Percentiles rank a stretch among this genome's conserved stretches.
Evolutionary conservation across 192 early-diverging fungal species (phyloP).

Genomic region (Lobosporangium transversale): DNA sequence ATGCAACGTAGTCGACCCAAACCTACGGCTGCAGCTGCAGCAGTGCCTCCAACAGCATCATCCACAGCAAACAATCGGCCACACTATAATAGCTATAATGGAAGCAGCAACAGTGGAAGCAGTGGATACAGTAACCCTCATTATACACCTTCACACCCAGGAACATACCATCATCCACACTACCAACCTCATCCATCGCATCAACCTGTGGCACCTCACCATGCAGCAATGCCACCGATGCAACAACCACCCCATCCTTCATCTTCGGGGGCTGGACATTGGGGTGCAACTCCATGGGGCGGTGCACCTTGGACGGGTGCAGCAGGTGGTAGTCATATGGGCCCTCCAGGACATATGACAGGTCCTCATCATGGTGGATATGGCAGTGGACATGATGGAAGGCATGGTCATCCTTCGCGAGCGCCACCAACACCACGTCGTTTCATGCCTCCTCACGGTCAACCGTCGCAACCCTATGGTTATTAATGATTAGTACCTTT

Average conservation of each 20-base stretch:
- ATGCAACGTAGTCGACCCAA: conserved; percentile 32
- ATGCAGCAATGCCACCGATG: conserved; percentile 33
- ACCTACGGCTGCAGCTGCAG: conserved; percentile 19
- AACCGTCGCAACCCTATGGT: conserved; percentile 27
- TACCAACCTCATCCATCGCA: conserved; percentile 44
- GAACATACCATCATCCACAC: conserved; percentile 33
- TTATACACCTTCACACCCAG: conserved; percentile 23
- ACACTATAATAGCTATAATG: conserved; percentile 37
- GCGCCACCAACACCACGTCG: conserved; percentile 47
- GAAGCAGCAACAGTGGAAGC: conserved; percentile 18
- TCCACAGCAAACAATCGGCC: conserved; percentile 18
- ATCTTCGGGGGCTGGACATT: conserved; percentile 30
- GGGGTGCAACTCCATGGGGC: conserved; percentile 46
- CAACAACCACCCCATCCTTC: conserved; percentile 26
- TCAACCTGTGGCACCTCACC: conserved; percentile 15
- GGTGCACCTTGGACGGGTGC: conserved; percentile 49
- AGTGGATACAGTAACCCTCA: conserved; percentile 12
- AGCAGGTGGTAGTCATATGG: conserved; percentile 37
- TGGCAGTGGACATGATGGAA: conserved; percentile 20
- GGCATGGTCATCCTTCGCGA: conserved; percentile 37
- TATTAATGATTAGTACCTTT: no score
- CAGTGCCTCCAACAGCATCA: conserved; percentile 6
- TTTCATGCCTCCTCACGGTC: conserved; percentile 48
- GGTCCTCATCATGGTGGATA: conserved; percentile 36
- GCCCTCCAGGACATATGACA: conserved; percentile 45